phyloP scores from a whole-genome alignment of 208 protist genomes.

The Naegleria fowleri region DNA sequence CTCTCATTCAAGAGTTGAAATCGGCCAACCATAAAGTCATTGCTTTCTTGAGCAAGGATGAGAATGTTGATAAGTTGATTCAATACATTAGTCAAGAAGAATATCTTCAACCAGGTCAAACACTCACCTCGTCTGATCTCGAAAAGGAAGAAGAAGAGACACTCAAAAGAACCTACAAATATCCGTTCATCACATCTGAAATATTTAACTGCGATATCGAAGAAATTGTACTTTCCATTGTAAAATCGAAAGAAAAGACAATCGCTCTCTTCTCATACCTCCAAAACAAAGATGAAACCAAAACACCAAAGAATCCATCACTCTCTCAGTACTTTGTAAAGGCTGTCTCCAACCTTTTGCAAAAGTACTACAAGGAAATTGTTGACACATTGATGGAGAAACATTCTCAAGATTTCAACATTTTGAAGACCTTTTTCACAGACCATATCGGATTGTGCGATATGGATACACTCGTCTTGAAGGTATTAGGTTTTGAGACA shows the following conservation, averaged over 20 bases:
- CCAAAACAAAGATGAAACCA: neutral
- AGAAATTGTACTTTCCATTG: neutral
- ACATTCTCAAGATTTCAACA: neutral
- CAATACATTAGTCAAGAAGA: neutral
- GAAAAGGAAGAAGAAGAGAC: slow-evolving; percentile 4
- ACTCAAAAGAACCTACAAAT: slow-evolving; percentile 11
- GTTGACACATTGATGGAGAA: neutral
- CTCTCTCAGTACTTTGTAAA: neutral
- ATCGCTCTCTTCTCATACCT: neutral
- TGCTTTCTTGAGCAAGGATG: neutral
- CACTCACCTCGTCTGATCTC: neutral
- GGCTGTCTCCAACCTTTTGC: neutral
- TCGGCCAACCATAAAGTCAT: slow-evolving; percentile 6
- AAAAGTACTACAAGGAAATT: slow-evolving; percentile 11
- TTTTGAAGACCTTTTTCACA: neutral
- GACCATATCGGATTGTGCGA: neutral
- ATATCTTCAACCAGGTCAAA: neutral
- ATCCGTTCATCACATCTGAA: neutral
- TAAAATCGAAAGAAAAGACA: neutral
- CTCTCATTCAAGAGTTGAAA: neutral
- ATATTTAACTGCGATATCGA: neutral
- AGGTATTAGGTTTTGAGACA: neutral
- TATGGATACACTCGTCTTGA: neutral
- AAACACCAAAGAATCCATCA: neutral
- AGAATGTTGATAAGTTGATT: slow-evolving; percentile 5